Evolutionary conservation across 2,329 filamentous ascomycete species (phyloP), one percentile per base, ranked within the genome.

Genomic region (Thelonectria olida): DNA sequence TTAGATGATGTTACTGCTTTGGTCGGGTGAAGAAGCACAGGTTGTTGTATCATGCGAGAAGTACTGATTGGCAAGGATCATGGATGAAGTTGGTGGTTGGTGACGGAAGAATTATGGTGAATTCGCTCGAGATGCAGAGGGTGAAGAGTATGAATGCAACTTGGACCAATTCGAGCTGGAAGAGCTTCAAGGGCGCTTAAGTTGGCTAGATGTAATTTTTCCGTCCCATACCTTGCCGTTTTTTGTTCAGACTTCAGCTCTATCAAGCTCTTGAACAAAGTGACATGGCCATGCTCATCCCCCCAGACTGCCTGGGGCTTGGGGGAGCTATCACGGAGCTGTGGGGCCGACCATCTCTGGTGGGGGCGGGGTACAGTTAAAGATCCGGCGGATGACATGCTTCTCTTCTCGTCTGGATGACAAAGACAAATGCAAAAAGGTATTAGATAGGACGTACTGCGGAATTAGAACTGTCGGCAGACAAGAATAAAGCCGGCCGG

Each of bases 261-360:
- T 4, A 25, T 12, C 17, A 44, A 25, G 28, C 45, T 36, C 12
- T 54, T 45, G 25, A 39, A 19, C 38, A 36, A n/a, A n/a, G n/a
- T n/a, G 28, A 28, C 28, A 19, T 48, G n/a, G n/a, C n/a, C 12
- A 36, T 34, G 31, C 23, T 20, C 10, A n/a, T n/a, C n/a, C n/a
- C n/a, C n/a, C n/a, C n/a, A n/a, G n/a, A n/a, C n/a, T n/a, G n/a
- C n/a, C n/a, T n/a, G n/a, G n/a, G n/a, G n/a, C n/a, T n/a, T n/a
- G n/a, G n/a, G n/a, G n/a, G n/a, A n/a, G n/a, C 9, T 31, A n/a
- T 13, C 47, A 44, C 20, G 17, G 20, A 44, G 13, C 20, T 22
- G 61, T 61, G 61, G 61, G 54, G 58, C 61, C 61, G 58, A 54
- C 42, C 19, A 51, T 61, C 55, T 17, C n/a, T 54, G 23, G 58